Base-by-base conservation (phyloP, 306 rosid genomes). In the Gastrolobium villosum region DNA sequence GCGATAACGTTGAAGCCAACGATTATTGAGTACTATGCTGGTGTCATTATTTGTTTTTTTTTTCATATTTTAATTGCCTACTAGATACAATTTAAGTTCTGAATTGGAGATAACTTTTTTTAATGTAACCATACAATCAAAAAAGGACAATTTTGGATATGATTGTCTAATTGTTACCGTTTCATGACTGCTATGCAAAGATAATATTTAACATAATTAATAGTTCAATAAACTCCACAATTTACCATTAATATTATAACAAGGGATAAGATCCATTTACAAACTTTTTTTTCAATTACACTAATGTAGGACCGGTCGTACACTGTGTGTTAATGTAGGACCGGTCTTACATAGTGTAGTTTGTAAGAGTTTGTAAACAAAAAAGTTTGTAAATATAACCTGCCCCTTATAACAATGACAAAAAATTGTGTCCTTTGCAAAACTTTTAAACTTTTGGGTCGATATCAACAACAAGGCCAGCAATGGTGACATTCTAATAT, bases 391-490 rank as follows among this genome's bases (percentile, higher is more conserved):
- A n/a, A n/a, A n/a, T n/a, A n/a, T n/a, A n/a, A n/a, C n/a, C n/a
- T n/a, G n/a, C n/a, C n/a, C n/a, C n/a, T 73, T 45, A 50, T 37
- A 39, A 56, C 41, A 57, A 43, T n/a, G 75, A 43, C 43, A 73
- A 55, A 41, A 43, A 39, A 36, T n/a, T 43, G 62, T 39, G 40
- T 63, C 49, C 35, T 41, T 14, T 20, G 34, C 46, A 37, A 72
- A 44, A 84, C 37, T 45, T 74, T 34, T 20, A 20, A 62, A 70
- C 76, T 31, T 49, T 55, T 79, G 37, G 79, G 79, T 82, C 87
- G 87, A 87, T 84, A 56, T 76, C 80, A 82, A 67, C 82, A 55
- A 82, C 65, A 44, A 9, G 79, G 87, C 88, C 91, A 79, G 91
- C 88, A 79, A 62, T 32, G 45, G 36, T 70, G 84, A 59, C 72